phyloP scores from a whole-genome alignment of 306 rosid species.

The Alnus glutinosa region DNA sequence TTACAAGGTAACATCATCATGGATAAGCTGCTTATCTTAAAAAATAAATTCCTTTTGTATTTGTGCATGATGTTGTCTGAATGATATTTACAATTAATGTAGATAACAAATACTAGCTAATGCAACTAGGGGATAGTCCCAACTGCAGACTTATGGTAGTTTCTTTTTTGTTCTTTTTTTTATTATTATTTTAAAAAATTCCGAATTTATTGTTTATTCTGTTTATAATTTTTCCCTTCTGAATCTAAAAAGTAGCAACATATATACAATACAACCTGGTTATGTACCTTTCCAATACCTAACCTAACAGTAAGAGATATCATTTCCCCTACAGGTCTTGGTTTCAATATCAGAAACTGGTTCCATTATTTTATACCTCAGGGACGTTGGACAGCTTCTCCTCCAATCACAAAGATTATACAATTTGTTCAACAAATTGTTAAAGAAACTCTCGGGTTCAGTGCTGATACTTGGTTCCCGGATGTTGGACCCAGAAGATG shows the following conservation, averaged over 20 bases:
- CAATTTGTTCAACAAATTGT: slow-evolving; percentile 64
- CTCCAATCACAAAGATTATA: slow-evolving; percentile 61
- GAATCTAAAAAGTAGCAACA: background rate
- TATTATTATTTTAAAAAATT: background rate
- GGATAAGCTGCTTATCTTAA: slow-evolving; percentile 2
- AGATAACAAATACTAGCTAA: background rate
- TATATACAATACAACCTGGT: background rate
- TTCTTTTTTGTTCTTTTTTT: background rate
- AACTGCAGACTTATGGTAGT: slow-evolving; percentile 2
- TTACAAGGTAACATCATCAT: slow-evolving; percentile 66
- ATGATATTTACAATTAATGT: background rate
- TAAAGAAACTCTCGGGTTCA: slow-evolving; percentile 76
- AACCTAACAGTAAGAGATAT: slow-evolving; percentile 17
- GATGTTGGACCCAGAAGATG: slow-evolving; percentile 47
- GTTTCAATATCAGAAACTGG: slow-evolving; percentile 65
- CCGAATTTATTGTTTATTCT: slow-evolving; percentile 4
- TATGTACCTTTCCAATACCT: background rate
- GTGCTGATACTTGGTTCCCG: slow-evolving; percentile 80
- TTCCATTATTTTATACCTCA: slow-evolving; percentile 74
- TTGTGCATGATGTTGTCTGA: background rate
- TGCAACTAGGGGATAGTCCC: background rate
- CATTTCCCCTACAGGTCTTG: slow-evolving; percentile 57
- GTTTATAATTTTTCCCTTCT: background rate
- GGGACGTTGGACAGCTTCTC: slow-evolving; percentile 77
- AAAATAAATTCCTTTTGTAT: slow-evolving; percentile 12